Base-by-base conservation (phyloP, 805 yeast genomes). In the Starmerella geochares region DNA sequence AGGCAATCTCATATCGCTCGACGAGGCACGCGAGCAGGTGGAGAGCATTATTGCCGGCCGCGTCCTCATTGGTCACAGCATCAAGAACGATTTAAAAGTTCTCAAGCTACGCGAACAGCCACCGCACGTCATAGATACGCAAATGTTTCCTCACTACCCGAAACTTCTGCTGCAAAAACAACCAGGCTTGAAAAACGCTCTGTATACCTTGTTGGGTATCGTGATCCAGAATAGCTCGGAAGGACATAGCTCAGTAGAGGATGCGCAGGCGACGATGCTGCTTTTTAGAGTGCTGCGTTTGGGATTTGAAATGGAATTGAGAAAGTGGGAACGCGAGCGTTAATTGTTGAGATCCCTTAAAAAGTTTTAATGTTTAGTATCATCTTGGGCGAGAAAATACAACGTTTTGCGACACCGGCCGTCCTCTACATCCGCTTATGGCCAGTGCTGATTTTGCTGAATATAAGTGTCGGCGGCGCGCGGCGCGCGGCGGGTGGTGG, bases 171-270 rank as follows among this genome's bases (percentile, higher is more conserved):
- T 42, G 14, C 9, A 3, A 4, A 20, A 20, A 3, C 46, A 42
- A 17, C 32, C 29, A 13, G 46, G 46, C 14, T 33, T 42, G 37
- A 19, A 20, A 32, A 42, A 16, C 3, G 46, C 46, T 16, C 13
- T 42, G 28, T 13, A 29, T 6, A 7, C 10, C 19, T 3, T 29
- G 19, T 31, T 42, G 14, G 46, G 14, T 14, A 72, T 94, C 65
- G 96, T 87, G 61, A 88, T 96, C 0, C 74, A 94, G 0, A 69
- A 65, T 40, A 24, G 48, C 51, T 95, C 87, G 64, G 68, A 67
- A 0, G 86, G 81, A 0, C 96, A 88, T 67, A 82, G 92, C 3
- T 85, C 95, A 0, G 85, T 87, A 1, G 95, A 86, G 61, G 96
- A 87, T 68, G 95, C 96, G 0, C 77, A 77, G 60, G 88, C 88